Percentiles rank a stretch among this genome's conserved stretches.
These are phyloP conservation scores for Suhomyces atakaporum DNA, from an alignment of 1,139 yeast species.

Conservation along the genomic window DNA sequence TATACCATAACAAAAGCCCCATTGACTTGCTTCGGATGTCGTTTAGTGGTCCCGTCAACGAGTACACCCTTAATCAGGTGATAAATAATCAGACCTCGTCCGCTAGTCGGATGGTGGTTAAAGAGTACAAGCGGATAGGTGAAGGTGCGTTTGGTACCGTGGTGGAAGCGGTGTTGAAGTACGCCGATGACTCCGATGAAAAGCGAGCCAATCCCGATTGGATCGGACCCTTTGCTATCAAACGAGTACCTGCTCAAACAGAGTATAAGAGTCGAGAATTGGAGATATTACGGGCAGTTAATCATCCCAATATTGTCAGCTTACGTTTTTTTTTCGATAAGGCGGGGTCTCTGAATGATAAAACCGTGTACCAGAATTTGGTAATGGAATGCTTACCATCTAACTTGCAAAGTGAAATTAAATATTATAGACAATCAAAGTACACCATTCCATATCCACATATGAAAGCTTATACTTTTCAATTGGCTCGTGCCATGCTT, in stretches of 20 bases:
- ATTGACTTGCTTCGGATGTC: background rate
- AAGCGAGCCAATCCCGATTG: slow-evolving; percentile 37
- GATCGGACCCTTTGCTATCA: slow-evolving; percentile 82
- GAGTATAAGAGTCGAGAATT: slow-evolving; percentile 80
- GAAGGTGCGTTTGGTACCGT: slow-evolving; percentile 88
- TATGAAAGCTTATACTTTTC: slow-evolving; percentile 77
- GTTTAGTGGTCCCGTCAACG: slow-evolving; percentile 17
- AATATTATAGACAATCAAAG: slow-evolving; percentile 63
- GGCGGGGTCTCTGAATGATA: slow-evolving; percentile 53
- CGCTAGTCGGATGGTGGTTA: slow-evolving; percentile 63
- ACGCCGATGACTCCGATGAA: slow-evolving; percentile 18
- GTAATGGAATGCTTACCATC: slow-evolving; percentile 89
- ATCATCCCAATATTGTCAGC: slow-evolving; percentile 76
- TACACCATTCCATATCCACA: slow-evolving; percentile 70
- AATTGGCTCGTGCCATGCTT: slow-evolving; percentile 78
- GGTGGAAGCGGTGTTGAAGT: slow-evolving; percentile 63
- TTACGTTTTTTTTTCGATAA: slow-evolving; percentile 69
- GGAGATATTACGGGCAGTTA: slow-evolving; percentile 69
- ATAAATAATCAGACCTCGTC: slow-evolving; percentile 57
- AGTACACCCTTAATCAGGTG: slow-evolving; percentile 53
- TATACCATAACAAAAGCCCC: background rate
- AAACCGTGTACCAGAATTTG: slow-evolving; percentile 69
- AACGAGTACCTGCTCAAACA: slow-evolving; percentile 81
- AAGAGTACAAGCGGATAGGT: slow-evolving; percentile 73
- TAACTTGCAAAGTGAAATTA: slow-evolving; percentile 72